Base-by-base conservation (phyloP, 2,329 filamentous ascomycete genomes). In the Monosporascus sp. region DNA sequence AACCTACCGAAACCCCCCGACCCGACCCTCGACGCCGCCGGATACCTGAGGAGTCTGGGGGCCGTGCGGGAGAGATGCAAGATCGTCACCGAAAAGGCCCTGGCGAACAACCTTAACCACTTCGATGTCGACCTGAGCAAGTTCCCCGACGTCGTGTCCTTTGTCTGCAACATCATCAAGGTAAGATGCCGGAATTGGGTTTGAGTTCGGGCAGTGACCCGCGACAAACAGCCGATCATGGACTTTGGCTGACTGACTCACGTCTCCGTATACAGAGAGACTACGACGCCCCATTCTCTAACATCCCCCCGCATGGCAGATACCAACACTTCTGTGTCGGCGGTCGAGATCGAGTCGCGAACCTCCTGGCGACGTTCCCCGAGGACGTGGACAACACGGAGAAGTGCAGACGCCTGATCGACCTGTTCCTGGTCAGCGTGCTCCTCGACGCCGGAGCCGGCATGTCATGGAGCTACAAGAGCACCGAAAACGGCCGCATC, bases 151-250 rank as follows among this genome's bases (percentile, higher is more conserved):
- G 93, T 93, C 1, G 90, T 92, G 16, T 81, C 81, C 45, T 96
- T 96, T 68, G 88, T 96, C 9, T 86, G 93, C n/a, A 86, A 88
- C 41, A 93, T 97, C 59, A 96, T 97, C 76, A 96, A 95, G 87
- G 91, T 92, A 75, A 60, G 78, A 65, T 17, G 14, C 11, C 16
- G 24, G 14, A 20, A 37, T 46, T 40, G 8, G 26, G 6, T 19
- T 22, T 3, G 16, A 5, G 35, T 19, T 37, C 16, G 22, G 1
- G 19, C 14, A 2, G 31, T 14, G 11, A 5, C 9, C 31, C 9
- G 31, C 31, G 31, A 35, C 31, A 14, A 5, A 14, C 31, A 9
- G 9, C 40, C 19, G 8, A 20, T 20, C 19, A 9, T 14, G 24
- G 40, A 19, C 19, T 14, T 24, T 19, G n/a, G 19, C 19, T 11